Conservation (phyloP, 352 stramenopile species). For the Pythium rishiriense region DNA sequence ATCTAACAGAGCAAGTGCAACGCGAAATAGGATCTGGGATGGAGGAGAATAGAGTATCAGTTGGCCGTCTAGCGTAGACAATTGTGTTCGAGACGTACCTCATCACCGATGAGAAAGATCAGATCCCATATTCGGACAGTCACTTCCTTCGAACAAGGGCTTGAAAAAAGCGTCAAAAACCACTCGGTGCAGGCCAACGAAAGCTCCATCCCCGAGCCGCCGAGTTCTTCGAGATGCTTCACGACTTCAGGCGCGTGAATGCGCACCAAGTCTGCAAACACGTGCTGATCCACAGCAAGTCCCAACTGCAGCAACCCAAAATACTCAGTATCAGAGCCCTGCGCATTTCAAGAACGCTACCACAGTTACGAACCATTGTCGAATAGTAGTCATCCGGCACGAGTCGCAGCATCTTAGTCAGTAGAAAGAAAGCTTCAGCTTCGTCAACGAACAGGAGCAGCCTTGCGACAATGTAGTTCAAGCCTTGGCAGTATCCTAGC, state of each 20-base stretch:
- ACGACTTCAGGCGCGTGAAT: slow-evolving; percentile 73
- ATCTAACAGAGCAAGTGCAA: slow-evolving; percentile 74
- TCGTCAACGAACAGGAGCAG: slow-evolving; percentile 68
- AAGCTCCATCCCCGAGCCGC: slow-evolving; percentile 83
- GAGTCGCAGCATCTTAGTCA: slow-evolving; percentile 74
- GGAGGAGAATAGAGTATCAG: neutral
- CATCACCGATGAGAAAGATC: slow-evolving; percentile 81
- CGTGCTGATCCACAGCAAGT: slow-evolving; percentile 85
- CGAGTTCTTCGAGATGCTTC: slow-evolving; percentile 58
- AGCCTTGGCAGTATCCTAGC: slow-evolving; percentile 84
- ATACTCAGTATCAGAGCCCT: too few relatives aligned
- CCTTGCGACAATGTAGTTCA: slow-evolving; percentile 87
- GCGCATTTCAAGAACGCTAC: too few relatives aligned
- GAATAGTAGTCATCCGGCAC: slow-evolving; percentile 89
- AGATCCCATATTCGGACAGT: slow-evolving; percentile 84
- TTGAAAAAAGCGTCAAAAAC: slow-evolving; percentile 88
- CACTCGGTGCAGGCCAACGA: slow-evolving; percentile 87
- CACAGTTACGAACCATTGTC: slow-evolving; percentile 75
- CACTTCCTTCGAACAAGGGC: slow-evolving; percentile 66
- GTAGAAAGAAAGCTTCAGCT: slow-evolving; percentile 83
- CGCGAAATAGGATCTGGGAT: slow-evolving; percentile 69
- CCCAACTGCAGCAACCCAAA: slow-evolving; percentile 45
- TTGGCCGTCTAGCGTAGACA: too few relatives aligned
- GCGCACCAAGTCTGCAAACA: slow-evolving; percentile 84
- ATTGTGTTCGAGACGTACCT: slow-evolving; percentile 36